A percentile compares a stretch with the other conserved stretches of the same genome.
phyloP scores from a whole-genome alignment of 352 stramenopile genomes.

The Phytophthora podocarpi region DNA sequence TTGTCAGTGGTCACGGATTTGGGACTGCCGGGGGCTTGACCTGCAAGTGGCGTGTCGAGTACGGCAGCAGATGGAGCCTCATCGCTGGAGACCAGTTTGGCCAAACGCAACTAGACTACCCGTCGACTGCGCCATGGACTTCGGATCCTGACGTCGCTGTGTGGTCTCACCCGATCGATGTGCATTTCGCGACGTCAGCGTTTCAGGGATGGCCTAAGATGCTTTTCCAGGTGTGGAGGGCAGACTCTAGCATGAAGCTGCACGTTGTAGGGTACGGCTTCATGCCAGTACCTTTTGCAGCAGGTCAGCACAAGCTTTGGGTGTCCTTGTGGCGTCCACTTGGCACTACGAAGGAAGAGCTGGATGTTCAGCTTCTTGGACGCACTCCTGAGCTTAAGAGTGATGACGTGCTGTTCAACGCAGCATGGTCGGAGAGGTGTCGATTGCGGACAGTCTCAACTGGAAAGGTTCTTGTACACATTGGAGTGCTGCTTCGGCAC shows the following conservation, averaged over 20 bases:
- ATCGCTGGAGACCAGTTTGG: slow-evolving; percentile 63
- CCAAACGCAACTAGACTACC: slow-evolving; percentile 70
- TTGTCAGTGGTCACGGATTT: slow-evolving; percentile 61
- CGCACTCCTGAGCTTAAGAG: slow-evolving; percentile 57
- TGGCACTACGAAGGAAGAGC: slow-evolving; percentile 53
- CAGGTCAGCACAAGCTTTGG: slow-evolving; percentile 53
- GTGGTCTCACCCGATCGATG: slow-evolving; percentile 71
- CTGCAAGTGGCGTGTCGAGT: slow-evolving; percentile 78
- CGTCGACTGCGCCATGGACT: slow-evolving; percentile 24
- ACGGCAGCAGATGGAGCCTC: slow-evolving; percentile 58
- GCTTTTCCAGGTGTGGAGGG: slow-evolving; percentile 67
- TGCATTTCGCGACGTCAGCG: slow-evolving; percentile 62
- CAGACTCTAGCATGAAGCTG: slow-evolving; percentile 52
- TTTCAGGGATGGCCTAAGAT: slow-evolving; percentile 73
- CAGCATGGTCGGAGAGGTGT: slow-evolving; percentile 63
- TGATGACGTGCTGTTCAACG: slow-evolving; percentile 64
- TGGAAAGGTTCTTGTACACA: slow-evolving; percentile 49
- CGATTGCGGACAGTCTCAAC: slow-evolving; percentile 69
- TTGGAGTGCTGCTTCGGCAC: slow-evolving; percentile 61
- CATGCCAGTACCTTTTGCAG: slow-evolving; percentile 53
- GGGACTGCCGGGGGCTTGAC: slow-evolving; percentile 41
- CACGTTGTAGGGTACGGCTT: slow-evolving; percentile 68
- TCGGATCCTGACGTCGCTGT: slow-evolving; percentile 40
- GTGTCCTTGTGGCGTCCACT: slow-evolving; percentile 67
- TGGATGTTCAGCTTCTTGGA: slow-evolving; percentile 54